Evolutionary conservation across 176 grass and related monocot genomes (phyloP).

Genomic region (Carex kokanica): DNA sequence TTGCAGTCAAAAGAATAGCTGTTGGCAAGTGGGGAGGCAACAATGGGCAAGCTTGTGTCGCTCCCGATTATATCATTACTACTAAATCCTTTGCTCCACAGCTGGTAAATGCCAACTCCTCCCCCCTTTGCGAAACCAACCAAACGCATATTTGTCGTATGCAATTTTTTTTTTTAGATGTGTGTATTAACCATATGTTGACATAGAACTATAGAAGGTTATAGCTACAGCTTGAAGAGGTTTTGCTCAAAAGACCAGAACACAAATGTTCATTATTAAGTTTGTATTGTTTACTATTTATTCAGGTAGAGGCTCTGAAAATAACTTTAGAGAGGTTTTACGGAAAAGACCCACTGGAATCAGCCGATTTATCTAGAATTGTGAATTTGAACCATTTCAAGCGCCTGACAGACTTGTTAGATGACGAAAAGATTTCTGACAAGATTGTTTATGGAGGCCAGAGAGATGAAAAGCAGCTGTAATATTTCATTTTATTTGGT

Average conservation of each 20-base stretch:
- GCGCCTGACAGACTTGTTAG: slow-evolving; percentile 51
- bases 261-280: neutral
- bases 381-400: slow-evolving; percentile 67
- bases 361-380: slow-evolving; percentile 71
- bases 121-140: neutral
- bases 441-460: slow-evolving; percentile 71
- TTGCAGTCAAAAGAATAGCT: slow-evolving; percentile 61
- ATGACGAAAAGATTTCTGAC: slow-evolving; percentile 54
- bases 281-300: neutral
- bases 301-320: slow-evolving; percentile 66
- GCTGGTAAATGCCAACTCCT: slow-evolving; percentile 44
- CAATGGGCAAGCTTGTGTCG: slow-evolving; percentile 89
- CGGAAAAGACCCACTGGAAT: slow-evolving; percentile 64
- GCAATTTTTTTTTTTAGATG: neutral
- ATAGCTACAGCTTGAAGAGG: neutral
- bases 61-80: slow-evolving; percentile 92
- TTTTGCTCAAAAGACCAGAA: neutral
- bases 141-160: neutral
- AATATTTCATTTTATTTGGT: slow-evolving; percentile 24
- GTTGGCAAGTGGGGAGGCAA: slow-evolving; percentile 98
- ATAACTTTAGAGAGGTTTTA: slow-evolving; percentile 67
- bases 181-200: slow-evolving; percentile 8
- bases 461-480: slow-evolving; percentile 60
- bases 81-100: slow-evolving; percentile 79
- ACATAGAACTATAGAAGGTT: neutral